phyloP scores from a whole-genome alignment of 2,329 filamentous ascomycete genomes.

The Ceratocystis lukuohia region DNA sequence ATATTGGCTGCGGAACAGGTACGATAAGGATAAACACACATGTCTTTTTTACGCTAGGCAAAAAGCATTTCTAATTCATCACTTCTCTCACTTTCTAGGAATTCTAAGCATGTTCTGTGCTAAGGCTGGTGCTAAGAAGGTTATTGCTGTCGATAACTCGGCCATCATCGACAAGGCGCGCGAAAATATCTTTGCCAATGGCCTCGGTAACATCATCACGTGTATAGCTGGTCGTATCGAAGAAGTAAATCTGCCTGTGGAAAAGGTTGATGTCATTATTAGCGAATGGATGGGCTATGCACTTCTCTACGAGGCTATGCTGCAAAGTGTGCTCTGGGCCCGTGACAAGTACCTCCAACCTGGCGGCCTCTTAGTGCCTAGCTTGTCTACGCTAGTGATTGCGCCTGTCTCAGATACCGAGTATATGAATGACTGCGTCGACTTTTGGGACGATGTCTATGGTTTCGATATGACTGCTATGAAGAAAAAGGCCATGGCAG shows the following conservation, averaged over 20 bases:
- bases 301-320: constrained; percentile 88
- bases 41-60: neutral
- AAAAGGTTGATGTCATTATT: constrained; percentile 83
- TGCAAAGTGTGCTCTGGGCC: constrained; percentile 80
- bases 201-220: constrained; percentile 58
- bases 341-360: constrained; percentile 73
- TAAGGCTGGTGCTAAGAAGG: constrained; percentile 70
- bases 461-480: constrained; percentile 91
- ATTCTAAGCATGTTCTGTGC: constrained; percentile 94
- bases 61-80: neutral
- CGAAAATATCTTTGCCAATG: constrained; percentile 73
- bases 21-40: neutral
- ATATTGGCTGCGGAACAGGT: constrained; percentile 74
- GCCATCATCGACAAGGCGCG: constrained; percentile 77
- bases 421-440: constrained; percentile 62
- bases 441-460: constrained; percentile 86
- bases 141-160: constrained; percentile 86
- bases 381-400: constrained; percentile 68
- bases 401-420: constrained; percentile 68
- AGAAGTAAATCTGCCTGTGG: constrained; percentile 64
- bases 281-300: constrained; percentile 98
- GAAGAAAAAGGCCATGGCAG: constrained; percentile 68
- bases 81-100: constrained; percentile 31
- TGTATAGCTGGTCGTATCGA: constrained; percentile 78
- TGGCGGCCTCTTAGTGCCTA: constrained; percentile 73